Base-by-base conservation (phyloP, 192 early-diverging fungal species). In the Coemansia sp. region DNA sequence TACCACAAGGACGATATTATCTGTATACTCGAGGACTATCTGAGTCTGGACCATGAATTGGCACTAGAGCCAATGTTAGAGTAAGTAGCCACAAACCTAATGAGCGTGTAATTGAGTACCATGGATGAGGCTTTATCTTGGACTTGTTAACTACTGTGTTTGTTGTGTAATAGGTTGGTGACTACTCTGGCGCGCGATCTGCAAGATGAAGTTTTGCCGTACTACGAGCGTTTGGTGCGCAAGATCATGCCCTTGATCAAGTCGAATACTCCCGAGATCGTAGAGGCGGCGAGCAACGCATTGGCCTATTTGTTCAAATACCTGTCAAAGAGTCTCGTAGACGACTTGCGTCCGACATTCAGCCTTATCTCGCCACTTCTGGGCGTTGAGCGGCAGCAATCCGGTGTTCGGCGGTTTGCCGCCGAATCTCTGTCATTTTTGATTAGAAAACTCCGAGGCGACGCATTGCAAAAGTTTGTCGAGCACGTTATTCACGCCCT, bases 281-380 rank as follows among this genome's bases (percentile, higher is more conserved):
- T 98, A 22, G 95, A 97, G 83, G 89, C 86, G 44, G 87, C 93
- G 8, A 95, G 96, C 77, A 94, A 95, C 63, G 88, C 92, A 40
- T 87, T 99, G 66, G 93, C 95, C 13, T 92, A 91, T 57, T 84
- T 97, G 43, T 97, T 95, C 89, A 99, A 98, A 75, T 92, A 93
- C 62, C 86, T 97, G 40, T 88, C 89, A 10, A 89, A 87, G 57
- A 73, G 88, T 65, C 87, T 99, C 27, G 52, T 87, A 13, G 73
- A 69, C 33, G 90, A 97, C 68, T 69, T 97, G 16, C 76, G 88
- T 11, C 84, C 88, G 16, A 93, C 93, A 39, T 96, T 93, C 69
- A 81, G 88, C 83, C 85, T 95, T n/a, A 69, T 98, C 16, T 70
- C 88, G 18, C 91, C 91, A 3, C 76, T 94, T 18, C 85, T 99